Evolutionary conservation across 805 yeast genomes (phyloP).

Genomic region (Schwanniomyces occidentalis): DNA sequence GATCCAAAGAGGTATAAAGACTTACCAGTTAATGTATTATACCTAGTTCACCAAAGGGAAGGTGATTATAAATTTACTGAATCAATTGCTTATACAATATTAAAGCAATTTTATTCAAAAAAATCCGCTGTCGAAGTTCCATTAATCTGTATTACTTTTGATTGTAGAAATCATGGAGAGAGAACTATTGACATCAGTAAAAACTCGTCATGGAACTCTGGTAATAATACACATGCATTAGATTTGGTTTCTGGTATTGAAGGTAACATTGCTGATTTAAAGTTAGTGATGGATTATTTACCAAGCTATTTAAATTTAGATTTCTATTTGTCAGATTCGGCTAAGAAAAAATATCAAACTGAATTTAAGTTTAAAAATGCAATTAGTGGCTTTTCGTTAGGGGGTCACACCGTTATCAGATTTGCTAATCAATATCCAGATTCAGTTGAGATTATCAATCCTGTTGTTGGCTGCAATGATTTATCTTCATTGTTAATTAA

Average conservation of each 20-base stretch:
- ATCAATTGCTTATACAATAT: conserved; percentile 38
- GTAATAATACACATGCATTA: conserved; percentile 50
- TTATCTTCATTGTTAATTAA: conserved; percentile 45
- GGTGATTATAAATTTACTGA: conserved; percentile 39
- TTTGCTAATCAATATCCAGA: conserved; percentile 41
- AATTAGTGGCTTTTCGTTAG: conserved; percentile 53
- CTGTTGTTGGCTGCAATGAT: conserved; percentile 52
- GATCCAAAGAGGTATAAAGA: conserved; percentile 11
- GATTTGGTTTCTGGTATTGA: conserved; percentile 52
- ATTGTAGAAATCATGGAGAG: conserved; percentile 57
- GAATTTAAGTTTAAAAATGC: conserved; percentile 34
- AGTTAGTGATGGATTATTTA: conserved; percentile 43
- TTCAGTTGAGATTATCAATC: conserved; percentile 41
- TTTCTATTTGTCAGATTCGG: conserved; percentile 17
- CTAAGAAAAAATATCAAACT: conserved; percentile 16
- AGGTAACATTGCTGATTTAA: conserved; percentile 47
- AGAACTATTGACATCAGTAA: conserved; percentile 34
- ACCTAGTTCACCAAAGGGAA: conserved; percentile 49
- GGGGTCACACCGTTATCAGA: conserved; percentile 57
- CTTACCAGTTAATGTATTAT: conserved; percentile 40
- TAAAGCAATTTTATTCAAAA: conserved; percentile 26
- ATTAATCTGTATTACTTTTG: conserved; percentile 51
- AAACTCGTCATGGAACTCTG: conserved; percentile 48
- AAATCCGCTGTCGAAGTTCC: conserved; percentile 23
- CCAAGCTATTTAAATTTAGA: conserved; percentile 42